A percentile compares a stretch with the other conserved stretches of the same genome.
Conservation (phyloP, 257 asterid genomes). For the Solanum arcanum region DNA sequence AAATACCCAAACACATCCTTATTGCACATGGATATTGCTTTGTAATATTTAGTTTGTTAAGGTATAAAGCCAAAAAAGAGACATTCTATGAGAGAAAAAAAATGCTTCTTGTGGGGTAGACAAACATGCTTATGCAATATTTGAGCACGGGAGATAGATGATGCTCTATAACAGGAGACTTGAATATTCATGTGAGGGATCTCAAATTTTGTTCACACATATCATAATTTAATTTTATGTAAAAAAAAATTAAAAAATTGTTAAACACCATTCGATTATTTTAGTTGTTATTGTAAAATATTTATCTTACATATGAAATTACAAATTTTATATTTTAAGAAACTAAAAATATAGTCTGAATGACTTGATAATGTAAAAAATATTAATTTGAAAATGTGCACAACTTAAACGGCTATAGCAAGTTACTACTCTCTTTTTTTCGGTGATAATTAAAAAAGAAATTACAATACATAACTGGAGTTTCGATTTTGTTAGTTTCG, state of each 20-base stretch:
- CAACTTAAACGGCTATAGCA: background rate
- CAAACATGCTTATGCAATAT: background rate
- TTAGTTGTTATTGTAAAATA: background rate
- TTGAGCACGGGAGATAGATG: slow-evolving; percentile 5
- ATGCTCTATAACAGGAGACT: background rate
- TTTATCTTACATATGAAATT: background rate
- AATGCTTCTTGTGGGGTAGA: background rate
- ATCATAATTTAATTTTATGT: background rate
- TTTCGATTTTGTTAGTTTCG: background rate
- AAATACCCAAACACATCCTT: background rate
- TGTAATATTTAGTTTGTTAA: background rate
- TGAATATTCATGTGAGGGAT: background rate
- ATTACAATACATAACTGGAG: no score
- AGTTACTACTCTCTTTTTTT: background rate
- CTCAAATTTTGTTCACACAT: background rate
- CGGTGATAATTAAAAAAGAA: no score
- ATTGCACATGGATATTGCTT: background rate
- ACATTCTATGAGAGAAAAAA: background rate
- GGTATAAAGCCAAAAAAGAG: background rate
- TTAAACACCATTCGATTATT: background rate
- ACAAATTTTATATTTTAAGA: background rate
- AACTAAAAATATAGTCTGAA: background rate
- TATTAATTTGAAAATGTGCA: background rate
- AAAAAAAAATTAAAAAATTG: no score
- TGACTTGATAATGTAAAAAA: background rate